phyloP scores from a whole-genome alignment of 2,329 filamentous ascomycete species.

The Neopestalotiopsis clavispora region DNA sequence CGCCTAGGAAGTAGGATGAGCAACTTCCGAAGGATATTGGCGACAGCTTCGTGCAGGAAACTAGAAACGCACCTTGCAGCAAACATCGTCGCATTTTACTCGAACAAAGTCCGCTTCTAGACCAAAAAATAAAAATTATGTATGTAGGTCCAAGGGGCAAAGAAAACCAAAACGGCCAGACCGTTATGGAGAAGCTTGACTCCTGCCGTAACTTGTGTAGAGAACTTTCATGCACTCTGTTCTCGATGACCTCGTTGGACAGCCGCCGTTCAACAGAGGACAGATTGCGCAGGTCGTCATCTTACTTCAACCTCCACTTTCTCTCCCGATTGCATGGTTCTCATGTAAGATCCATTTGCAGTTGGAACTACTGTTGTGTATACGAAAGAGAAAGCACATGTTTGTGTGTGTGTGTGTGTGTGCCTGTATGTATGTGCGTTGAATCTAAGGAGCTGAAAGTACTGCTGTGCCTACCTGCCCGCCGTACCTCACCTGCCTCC shows the following conservation, averaged over 20 bases:
- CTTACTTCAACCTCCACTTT: constrained; percentile 1
- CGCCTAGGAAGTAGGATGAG: constrained; percentile 16
- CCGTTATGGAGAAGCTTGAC: constrained; percentile 13
- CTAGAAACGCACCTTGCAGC: constrained; percentile 15
- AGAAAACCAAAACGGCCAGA: neutral
- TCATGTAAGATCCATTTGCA: neutral
- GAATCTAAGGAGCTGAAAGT: neutral
- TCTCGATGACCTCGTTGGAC: neutral
- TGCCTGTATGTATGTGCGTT: neutral
- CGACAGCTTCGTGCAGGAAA: constrained; percentile 2
- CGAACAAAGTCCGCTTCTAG: constrained; percentile 8
- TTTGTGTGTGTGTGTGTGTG: neutral
- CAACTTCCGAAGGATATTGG: neutral
- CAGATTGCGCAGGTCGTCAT: constrained; percentile 2
- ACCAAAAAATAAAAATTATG: neutral
- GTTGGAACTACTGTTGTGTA: neutral
- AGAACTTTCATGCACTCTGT: constrained; percentile 11
- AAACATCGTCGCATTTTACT: constrained; percentile 12
- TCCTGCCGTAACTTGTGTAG: neutral
- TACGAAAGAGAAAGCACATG: neutral
- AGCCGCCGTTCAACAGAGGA: neutral
- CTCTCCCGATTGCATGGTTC: constrained; percentile 3
- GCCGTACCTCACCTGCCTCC: neutral
- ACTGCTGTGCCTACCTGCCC: neutral
- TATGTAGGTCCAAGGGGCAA: neutral